Evolutionary conservation across 1,139 yeast species (phyloP).

Genomic region (Ogataea hybrid): DNA sequence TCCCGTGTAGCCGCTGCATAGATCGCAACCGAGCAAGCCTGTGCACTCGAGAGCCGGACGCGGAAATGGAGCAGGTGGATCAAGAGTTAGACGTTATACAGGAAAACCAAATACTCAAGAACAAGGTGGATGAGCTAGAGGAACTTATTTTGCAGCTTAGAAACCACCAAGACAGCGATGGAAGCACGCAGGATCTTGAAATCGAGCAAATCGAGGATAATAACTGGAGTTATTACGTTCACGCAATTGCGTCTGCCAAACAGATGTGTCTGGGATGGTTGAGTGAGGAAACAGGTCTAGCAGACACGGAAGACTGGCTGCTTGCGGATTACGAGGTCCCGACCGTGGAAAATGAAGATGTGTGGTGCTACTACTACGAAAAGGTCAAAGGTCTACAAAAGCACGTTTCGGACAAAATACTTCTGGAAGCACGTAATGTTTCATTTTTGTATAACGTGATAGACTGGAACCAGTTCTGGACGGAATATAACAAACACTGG

Average conservation of each 20-base stretch:
- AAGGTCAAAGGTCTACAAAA: constrained; percentile 19
- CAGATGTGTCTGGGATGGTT: neutral
- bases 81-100: constrained; percentile 24
- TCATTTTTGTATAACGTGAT: constrained; percentile 21
- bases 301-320: constrained; percentile 29
- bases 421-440: constrained; percentile 19
- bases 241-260: neutral
- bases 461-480: constrained; percentile 17
- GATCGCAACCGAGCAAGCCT: constrained; percentile 30
- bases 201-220: neutral
- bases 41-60: constrained; percentile 28
- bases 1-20: constrained; percentile 35
- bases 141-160: constrained; percentile 13
- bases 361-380: constrained; percentile 28
- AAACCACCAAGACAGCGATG: too few relatives aligned
- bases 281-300: neutral
- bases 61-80: constrained; percentile 25
- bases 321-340: neutral
- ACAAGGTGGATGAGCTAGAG: constrained; percentile 27
- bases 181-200: too few relatives aligned
- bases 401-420: constrained; percentile 20
- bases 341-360: constrained; percentile 20
- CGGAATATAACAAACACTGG: constrained; percentile 27
- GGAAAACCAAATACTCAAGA: constrained; percentile 29
- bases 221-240: neutral